Evolutionary conservation across 768 basidiomycete species (phyloP).

Genomic region (Tremella yokohamensis): DNA sequence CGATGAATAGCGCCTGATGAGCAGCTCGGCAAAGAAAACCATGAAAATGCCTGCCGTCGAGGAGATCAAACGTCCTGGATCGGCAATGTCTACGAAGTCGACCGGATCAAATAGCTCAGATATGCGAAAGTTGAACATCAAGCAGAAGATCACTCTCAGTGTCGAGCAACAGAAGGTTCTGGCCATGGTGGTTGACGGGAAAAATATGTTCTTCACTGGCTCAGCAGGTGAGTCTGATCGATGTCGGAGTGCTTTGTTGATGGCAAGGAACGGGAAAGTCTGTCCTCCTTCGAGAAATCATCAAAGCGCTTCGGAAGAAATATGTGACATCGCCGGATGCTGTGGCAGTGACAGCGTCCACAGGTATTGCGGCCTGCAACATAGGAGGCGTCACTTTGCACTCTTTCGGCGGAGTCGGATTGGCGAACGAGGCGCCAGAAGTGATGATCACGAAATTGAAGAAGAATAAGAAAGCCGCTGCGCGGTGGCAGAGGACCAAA

Average conservation of each 20-base stretch:
- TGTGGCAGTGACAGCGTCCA: conserved; percentile 90
- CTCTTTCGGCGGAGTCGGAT: conserved; percentile 89
- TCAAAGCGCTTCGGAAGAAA: conserved; percentile 64
- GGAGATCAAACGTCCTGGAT: no score
- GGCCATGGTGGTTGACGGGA: conserved; percentile 65
- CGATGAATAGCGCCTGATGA: background rate
- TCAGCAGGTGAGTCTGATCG: conserved; percentile 79
- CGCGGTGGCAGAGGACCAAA: conserved; percentile 78
- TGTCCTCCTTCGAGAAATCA: conserved; percentile 87
- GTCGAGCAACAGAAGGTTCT: conserved; percentile 81
- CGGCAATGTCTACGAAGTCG: conserved; percentile 1
- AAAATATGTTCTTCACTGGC: conserved; percentile 91
- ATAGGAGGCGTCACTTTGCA: conserved; percentile 94
- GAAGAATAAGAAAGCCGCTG: conserved; percentile 77
- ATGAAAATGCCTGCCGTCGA: conserved; percentile 2
- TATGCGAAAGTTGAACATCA: conserved; percentile 43
- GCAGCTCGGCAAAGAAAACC: conserved; percentile 21
- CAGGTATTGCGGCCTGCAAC: conserved; percentile 95
- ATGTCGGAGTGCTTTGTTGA: background rate
- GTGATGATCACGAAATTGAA: conserved; percentile 64
- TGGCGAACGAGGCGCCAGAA: conserved; percentile 66
- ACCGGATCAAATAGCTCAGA: background rate
- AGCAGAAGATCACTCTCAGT: conserved; percentile 64
- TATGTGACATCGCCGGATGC: conserved; percentile 61
- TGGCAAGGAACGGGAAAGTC: conserved; percentile 91